Evolutionary conservation across 2,329 filamentous ascomycete species (phyloP), one percentile per base, ranked within the genome.

Genomic region (Fusarium torulosum): DNA sequence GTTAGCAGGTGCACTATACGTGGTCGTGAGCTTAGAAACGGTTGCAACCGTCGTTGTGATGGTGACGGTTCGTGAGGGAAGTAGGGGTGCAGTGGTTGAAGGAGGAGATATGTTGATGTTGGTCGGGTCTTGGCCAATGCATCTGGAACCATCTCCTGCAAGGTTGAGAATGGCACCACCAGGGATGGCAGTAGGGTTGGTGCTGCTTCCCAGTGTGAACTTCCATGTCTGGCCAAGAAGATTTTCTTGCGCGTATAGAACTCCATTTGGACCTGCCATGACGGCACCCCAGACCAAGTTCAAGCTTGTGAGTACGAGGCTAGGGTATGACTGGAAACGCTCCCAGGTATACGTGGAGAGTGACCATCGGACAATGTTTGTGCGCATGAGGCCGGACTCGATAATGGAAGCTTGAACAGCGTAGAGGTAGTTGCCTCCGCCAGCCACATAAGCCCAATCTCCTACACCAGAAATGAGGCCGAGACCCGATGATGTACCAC

Each of bases 321-420:
- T 57, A 9, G 20, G 29, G 4, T 55, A 67, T 17, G 53, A 9
- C n/a, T 50, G 59, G n/a, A 54, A 47, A 1, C 42, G 41, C 20
- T 52, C 53, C 59, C 62, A 66, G 7, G 15, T 57, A 5, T 57
- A 38, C 4, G 62, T 56, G 6, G 47, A 33, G 8, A 62, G 47
- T 20, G 41, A 54, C 51, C 57, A 61, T 7, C 64, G 56, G 15
- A 58, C 42, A 8, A 64, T 35, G 11, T 55, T 67, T 19, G 42
- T 57, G 6, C 44, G n/a, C 4, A 51, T 25, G 8, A 59, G 38
- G 9, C 44, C 47, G 4, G 41, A 43, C 7, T 45, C 38, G 40
- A 59, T 20, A 20, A 47, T 6, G 8, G 55, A 56, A 11, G 37
- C 35, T 23, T 62, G 58, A 4, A 66, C 29, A 3, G 62, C 33